Evolutionary conservation across 2,329 filamentous ascomycete species (phyloP).

Genomic region (Aureobasidium sp.): DNA sequence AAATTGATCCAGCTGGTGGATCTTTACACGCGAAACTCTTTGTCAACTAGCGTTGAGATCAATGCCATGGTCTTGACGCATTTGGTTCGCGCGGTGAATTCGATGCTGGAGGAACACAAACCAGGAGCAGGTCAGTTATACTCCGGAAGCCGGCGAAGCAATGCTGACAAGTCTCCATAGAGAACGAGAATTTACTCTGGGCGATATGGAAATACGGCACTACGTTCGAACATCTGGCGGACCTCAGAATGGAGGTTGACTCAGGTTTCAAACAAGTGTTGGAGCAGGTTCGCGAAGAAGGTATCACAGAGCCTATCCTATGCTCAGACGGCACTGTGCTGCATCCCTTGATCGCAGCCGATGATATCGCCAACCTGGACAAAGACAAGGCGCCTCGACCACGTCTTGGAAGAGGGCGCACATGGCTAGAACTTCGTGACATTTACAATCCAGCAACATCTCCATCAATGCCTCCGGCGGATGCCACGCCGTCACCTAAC

Average conservation of each 20-base stretch:
- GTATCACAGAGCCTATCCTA: constrained; percentile 14
- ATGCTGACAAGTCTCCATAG: constrained; percentile 7
- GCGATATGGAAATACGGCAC: constrained; percentile 23
- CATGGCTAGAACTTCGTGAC: constrained; percentile 25
- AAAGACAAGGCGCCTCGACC: constrained; percentile 18
- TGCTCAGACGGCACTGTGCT: constrained; percentile 19
- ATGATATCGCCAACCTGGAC: constrained; percentile 11
- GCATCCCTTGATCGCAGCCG: constrained; percentile 11
- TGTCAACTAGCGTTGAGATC: constrained; percentile 91
- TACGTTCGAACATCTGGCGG: constrained; percentile 18
- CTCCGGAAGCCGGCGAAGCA: background rate
- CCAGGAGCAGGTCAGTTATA: constrained; percentile 29
- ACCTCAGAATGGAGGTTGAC: constrained; percentile 20
- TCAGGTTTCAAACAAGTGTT: constrained; percentile 13
- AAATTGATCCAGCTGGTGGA: constrained; percentile 49
- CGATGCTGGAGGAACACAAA: constrained; percentile 84
- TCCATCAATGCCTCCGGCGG: constrained; percentile 70
- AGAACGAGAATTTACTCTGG: constrained; percentile 25
- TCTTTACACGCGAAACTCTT: constrained; percentile 25
- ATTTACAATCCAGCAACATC: constrained; percentile 79
- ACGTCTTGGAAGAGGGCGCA: constrained; percentile 28
- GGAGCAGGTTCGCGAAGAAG: constrained; percentile 17
- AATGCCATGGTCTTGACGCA: constrained; percentile 87
- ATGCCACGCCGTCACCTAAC: background rate
- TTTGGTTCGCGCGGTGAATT: constrained; percentile 88